Base-by-base conservation (phyloP, 768 basidiomycete genomes). In the Tricholoma saponaceum region DNA sequence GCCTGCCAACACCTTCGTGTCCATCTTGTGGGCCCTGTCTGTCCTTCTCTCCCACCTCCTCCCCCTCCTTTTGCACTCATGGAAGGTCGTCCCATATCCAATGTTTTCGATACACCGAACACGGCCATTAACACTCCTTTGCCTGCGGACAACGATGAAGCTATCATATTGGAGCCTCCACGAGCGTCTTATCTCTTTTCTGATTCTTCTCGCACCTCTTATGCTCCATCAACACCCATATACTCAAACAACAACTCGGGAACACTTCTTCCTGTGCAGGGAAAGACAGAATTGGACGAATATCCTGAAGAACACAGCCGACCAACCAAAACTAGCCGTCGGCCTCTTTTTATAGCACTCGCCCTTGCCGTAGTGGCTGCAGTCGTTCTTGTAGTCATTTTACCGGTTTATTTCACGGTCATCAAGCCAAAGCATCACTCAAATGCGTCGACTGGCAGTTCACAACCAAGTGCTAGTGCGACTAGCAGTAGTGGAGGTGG, bases 401-500 rank as follows among this genome's bases (percentile, higher is more conserved):
- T 90, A 0, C 82, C 84, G 0, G 74, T 89, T 14, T 86, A 83
- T 65, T 80, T 89, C 64, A 62, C 72, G 14, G 76, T 83, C 49
- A 75, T 83, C 58, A 86, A 83, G 62, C 70, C 69, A 18, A 70
- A 72, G 20, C 60, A 63, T 52, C 35, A 61, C 35, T 20, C 39
- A 7, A 18, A 12, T 32, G 18, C 41, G n/a, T 41, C 39, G 16
- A 35, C 26, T 8, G 4, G 7, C 28, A 52, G 35, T 37, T 20
- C 9, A 2, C 16, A 9, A 18, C 28, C 26, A 8, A 16, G 6
- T 14, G 46, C n/a, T 28, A 30, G 28, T 30, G 41, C 7, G 3
- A 16, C 22, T n/a, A n/a, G 26, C n/a, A n/a, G 26, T 3, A n/a
- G 26, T 13, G 47, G 47, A n/a, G 28, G 25, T 10, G 47, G 47